Percentiles rank a stretch among this genome's conserved stretches.
These are phyloP conservation scores for Gelatoporia subvermispora DNA, from an alignment of 768 basidiomycete species.

Conservation along the genomic window DNA sequence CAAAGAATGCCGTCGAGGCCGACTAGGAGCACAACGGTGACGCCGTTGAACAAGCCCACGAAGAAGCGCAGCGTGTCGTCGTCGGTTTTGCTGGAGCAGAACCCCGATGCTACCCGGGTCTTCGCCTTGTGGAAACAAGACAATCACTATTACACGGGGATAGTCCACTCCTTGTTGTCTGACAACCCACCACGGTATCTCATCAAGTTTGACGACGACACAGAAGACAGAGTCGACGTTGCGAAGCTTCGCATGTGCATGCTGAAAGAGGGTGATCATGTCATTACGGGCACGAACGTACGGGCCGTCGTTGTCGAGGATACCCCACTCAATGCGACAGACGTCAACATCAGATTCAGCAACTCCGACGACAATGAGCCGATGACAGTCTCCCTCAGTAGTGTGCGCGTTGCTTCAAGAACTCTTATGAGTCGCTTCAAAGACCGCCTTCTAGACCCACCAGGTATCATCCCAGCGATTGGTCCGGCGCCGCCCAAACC, in stretches of 20 bases:
- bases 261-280: slow-evolving; percentile 51
- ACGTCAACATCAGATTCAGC: slow-evolving; percentile 37
- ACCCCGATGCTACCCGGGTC: slow-evolving; percentile 45
- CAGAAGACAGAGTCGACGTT: slow-evolving; percentile 40
- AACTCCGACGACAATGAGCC: slow-evolving; percentile 26
- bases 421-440: slow-evolving; percentile 49
- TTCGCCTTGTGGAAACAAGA: slow-evolving; percentile 65
- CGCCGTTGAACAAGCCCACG: slow-evolving; percentile 6
- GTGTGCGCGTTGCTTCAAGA: slow-evolving; percentile 47
- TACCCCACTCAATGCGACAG: slow-evolving; percentile 2
- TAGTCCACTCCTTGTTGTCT: slow-evolving; percentile 34
- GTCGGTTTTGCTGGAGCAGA: neutral
- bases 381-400: slow-evolving; percentile 27
- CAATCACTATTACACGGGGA: slow-evolving; percentile 58
- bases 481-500: slow-evolving; percentile 29
- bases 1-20: slow-evolving; percentile 13
- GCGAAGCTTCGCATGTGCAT: slow-evolving; percentile 50
- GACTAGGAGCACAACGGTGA: slow-evolving; percentile 7
- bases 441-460: slow-evolving; percentile 41
- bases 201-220: slow-evolving; percentile 67
- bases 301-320: slow-evolving; percentile 13
- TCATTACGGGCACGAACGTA: slow-evolving; percentile 32
- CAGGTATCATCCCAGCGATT: slow-evolving; percentile 39
- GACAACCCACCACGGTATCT: slow-evolving; percentile 31
- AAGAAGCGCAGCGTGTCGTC: slow-evolving; percentile 18